Conservation (phyloP, 2,329 filamentous ascomycete genomes). For the Pseudogymnoascus sp. region DNA sequence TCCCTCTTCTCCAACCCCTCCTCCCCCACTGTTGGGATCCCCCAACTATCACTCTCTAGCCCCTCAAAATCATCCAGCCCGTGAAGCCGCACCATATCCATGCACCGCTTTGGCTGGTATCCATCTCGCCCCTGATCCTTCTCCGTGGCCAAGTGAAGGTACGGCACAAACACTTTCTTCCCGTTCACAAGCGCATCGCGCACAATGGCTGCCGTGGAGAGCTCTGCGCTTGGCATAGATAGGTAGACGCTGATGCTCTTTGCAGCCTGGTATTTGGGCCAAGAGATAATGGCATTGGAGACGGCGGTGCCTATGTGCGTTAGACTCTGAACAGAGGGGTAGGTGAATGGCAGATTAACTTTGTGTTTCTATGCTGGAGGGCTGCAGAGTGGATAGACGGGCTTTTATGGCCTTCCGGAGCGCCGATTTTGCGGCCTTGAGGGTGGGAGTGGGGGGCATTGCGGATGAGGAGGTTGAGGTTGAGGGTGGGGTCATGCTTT, state of each 20-base stretch:
- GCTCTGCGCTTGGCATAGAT: constrained; percentile 82
- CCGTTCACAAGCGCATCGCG: constrained; percentile 66
- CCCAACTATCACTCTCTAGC: constrained; percentile 75
- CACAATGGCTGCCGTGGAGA: constrained; percentile 77
- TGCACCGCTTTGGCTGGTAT: constrained; percentile 54
- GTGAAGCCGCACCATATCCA: constrained; percentile 87
- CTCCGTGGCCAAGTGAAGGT: constrained; percentile 58
- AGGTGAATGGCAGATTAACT: background rate
- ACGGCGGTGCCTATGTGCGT: background rate
- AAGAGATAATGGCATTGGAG: background rate
- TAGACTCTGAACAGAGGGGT: background rate
- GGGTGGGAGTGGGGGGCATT: background rate
- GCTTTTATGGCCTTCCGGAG: background rate
- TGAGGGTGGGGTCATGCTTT: background rate
- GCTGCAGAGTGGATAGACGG: background rate
- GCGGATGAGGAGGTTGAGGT: background rate
- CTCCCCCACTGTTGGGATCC: constrained; percentile 75
- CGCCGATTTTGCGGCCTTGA: constrained; percentile 2
- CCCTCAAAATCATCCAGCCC: constrained; percentile 69
- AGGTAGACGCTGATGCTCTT: constrained; percentile 76
- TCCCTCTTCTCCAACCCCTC: constrained; percentile 56
- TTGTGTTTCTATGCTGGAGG: background rate
- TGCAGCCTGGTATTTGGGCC: constrained; percentile 55
- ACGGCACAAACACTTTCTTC: constrained; percentile 88
- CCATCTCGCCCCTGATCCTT: constrained; percentile 20